Conservation (phyloP, 139 green algal species). For the Asterochloris sp. region DNA sequence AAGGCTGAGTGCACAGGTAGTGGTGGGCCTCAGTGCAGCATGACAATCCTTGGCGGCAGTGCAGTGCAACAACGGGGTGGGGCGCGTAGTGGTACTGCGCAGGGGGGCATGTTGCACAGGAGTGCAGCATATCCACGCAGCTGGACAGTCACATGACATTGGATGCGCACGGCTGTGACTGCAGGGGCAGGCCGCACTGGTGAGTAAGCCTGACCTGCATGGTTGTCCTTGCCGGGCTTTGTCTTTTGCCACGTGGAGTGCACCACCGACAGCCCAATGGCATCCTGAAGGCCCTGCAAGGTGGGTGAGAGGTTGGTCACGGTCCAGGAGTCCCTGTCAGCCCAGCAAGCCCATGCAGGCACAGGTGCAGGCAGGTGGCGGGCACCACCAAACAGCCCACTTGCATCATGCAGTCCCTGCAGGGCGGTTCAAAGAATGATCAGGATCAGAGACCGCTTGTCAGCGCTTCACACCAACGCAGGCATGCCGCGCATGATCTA, state of each 20-base stretch:
- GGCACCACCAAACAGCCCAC: too few relatives aligned
- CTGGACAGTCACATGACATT: not conserved
- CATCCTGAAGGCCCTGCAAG: slow-evolving; percentile 72
- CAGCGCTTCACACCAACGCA: too few relatives aligned
- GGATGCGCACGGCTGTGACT: not conserved
- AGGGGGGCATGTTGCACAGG: slow-evolving; percentile 49
- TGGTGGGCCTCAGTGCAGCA: not conserved
- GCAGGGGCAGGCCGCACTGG: not conserved
- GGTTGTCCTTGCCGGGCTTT: slow-evolving; percentile 65
- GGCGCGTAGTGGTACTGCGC: slow-evolving; percentile 40
- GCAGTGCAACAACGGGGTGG: slow-evolving; percentile 19
- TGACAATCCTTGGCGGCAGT: not conserved
- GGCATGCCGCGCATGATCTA: too few relatives aligned
- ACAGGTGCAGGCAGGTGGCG: too few relatives aligned
- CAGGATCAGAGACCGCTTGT: too few relatives aligned
- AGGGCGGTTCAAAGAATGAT: too few relatives aligned
- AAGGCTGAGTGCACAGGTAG: too few relatives aligned
- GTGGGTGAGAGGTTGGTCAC: not conserved
- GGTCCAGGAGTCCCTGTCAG: not conserved
- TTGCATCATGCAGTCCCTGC: too few relatives aligned
- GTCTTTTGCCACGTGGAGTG: slow-evolving; percentile 89
- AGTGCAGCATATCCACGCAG: not conserved
- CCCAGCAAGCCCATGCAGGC: too few relatives aligned
- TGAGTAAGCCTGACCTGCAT: slow-evolving; percentile 45
- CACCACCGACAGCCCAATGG: slow-evolving; percentile 74